These are phyloP conservation scores for Cladosporium sp. DNA, from an alignment of 2,329 filamentous ascomycete genomes.

Conservation along the genomic window DNA sequence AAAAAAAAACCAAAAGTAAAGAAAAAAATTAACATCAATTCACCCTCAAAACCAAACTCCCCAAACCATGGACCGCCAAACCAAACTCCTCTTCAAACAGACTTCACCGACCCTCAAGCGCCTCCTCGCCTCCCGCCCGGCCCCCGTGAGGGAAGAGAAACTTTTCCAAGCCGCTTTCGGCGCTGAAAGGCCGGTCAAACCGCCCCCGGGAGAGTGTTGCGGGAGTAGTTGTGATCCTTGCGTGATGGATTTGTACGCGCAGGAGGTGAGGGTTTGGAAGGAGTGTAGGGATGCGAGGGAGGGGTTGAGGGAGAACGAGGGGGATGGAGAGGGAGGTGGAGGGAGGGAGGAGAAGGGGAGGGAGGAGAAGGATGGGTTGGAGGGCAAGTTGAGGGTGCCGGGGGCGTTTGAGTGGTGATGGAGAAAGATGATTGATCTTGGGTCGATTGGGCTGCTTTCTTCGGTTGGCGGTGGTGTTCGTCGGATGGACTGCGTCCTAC, in stretches of 20 bases:
- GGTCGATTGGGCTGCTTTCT: too few relatives aligned
- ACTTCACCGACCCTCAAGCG: slow-evolving; percentile 12
- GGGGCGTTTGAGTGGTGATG: slow-evolving; percentile 4
- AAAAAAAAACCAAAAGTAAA: too few relatives aligned
- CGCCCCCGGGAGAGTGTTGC: slow-evolving; percentile 15
- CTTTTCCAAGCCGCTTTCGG: slow-evolving; percentile 7
- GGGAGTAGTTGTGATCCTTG: slow-evolving; percentile 17
- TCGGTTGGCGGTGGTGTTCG: too few relatives aligned
- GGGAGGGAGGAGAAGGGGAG: background rate
- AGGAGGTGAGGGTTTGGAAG: slow-evolving; percentile 16
- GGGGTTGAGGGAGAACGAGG: slow-evolving; percentile 13
- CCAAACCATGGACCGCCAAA: too few relatives aligned
- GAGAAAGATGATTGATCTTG: too few relatives aligned
- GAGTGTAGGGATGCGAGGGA: slow-evolving; percentile 13
- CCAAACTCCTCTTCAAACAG: too few relatives aligned
- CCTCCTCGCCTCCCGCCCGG: slow-evolving; percentile 12
- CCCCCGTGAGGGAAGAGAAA: slow-evolving; percentile 3
- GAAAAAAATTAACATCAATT: too few relatives aligned
- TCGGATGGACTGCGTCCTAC: too few relatives aligned
- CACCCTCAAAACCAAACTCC: too few relatives aligned
- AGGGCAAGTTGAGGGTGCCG: background rate
- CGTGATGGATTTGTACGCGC: slow-evolving; percentile 14
- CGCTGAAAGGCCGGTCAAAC: slow-evolving; percentile 7
- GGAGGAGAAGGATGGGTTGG: background rate
- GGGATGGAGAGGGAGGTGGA: slow-evolving; percentile 9